Evolutionary conservation across 2,329 filamentous ascomycete genomes (phyloP).

Genomic region (Ilyonectria destructans): DNA sequence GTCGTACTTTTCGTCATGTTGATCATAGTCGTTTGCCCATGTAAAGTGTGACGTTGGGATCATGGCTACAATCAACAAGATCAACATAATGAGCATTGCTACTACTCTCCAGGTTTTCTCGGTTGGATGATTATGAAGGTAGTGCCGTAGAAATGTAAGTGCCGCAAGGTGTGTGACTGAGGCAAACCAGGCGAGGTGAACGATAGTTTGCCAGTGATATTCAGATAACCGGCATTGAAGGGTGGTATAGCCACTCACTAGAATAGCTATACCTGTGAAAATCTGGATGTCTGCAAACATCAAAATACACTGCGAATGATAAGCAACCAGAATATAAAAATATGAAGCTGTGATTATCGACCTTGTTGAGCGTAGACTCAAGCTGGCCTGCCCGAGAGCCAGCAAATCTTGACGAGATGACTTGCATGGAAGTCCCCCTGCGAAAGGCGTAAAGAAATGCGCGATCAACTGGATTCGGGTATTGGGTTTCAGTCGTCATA

Average conservation of each 20-base stretch:
- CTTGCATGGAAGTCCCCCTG: too few relatives aligned
- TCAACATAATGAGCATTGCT: not conserved
- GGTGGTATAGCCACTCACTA: slow-evolving; percentile 2
- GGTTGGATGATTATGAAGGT: not conserved
- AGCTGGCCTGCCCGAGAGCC: too few relatives aligned
- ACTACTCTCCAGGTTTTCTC: not conserved
- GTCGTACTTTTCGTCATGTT: too few relatives aligned
- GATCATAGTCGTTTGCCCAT: too few relatives aligned
- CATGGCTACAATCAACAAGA: not conserved
- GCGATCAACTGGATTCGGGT: too few relatives aligned
- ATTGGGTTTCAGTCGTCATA: too few relatives aligned
- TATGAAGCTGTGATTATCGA: too few relatives aligned
- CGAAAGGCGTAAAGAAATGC: too few relatives aligned
- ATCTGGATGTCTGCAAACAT: slow-evolving; percentile 1
- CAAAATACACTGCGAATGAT: not conserved
- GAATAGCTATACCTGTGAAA: slow-evolving; percentile 1
- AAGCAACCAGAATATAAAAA: too few relatives aligned
- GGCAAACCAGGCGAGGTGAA: slow-evolving; percentile 13
- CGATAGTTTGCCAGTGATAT: slow-evolving; percentile 8
- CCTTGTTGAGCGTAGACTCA: too few relatives aligned
- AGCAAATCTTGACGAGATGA: too few relatives aligned
- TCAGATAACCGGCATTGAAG: slow-evolving; percentile 1
- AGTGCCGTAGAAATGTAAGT: not conserved
- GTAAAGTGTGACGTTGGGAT: not conserved
- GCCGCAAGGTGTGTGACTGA: slow-evolving; percentile 1